These are phyloP conservation scores for Boletus speciosus DNA, from an alignment of 768 basidiomycete species.

Conservation along the genomic window DNA sequence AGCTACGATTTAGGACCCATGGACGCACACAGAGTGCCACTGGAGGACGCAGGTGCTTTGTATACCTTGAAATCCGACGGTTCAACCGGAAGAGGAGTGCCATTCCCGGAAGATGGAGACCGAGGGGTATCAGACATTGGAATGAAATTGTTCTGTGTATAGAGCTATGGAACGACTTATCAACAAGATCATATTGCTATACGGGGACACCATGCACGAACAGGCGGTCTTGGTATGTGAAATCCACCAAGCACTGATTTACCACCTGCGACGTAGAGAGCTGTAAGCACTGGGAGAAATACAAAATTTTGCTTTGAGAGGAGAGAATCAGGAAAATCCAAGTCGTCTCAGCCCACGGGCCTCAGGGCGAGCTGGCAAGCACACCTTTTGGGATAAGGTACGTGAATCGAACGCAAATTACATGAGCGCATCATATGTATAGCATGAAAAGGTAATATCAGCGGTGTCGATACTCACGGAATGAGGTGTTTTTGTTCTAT, in stretches of 20 bases:
- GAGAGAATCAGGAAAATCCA: slow-evolving; percentile 43
- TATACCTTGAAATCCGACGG: slow-evolving; percentile 46
- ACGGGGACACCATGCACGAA: slow-evolving; percentile 8
- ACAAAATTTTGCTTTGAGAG: not conserved
- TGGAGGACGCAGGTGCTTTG: slow-evolving; percentile 38
- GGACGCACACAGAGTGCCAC: slow-evolving; percentile 34
- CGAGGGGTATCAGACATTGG: slow-evolving; percentile 27
- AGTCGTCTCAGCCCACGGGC: slow-evolving; percentile 68
- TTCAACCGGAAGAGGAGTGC: not conserved
- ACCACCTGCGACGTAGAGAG: not conserved
- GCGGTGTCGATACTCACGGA: slow-evolving; percentile 12
- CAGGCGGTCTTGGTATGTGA: slow-evolving; percentile 1
- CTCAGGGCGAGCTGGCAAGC: slow-evolving; percentile 75
- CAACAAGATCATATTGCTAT: slow-evolving; percentile 13
- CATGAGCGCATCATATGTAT: slow-evolving; percentile 53
- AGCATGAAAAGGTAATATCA: slow-evolving; percentile 9
- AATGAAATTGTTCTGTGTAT: slow-evolving; percentile 9
- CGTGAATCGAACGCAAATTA: slow-evolving; percentile 89
- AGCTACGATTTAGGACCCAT: not conserved
- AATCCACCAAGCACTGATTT: not conserved
- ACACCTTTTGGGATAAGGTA: slow-evolving; percentile 65
- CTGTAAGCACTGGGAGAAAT: slow-evolving; percentile 5
- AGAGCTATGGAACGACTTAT: slow-evolving; percentile 15
- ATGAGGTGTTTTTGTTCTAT: not conserved
- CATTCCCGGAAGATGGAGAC: slow-evolving; percentile 1